Evolutionary conservation across 768 basidiomycete species (phyloP), one percentile per base, ranked within the genome.

Genomic region (Amanita fuliginea): DNA sequence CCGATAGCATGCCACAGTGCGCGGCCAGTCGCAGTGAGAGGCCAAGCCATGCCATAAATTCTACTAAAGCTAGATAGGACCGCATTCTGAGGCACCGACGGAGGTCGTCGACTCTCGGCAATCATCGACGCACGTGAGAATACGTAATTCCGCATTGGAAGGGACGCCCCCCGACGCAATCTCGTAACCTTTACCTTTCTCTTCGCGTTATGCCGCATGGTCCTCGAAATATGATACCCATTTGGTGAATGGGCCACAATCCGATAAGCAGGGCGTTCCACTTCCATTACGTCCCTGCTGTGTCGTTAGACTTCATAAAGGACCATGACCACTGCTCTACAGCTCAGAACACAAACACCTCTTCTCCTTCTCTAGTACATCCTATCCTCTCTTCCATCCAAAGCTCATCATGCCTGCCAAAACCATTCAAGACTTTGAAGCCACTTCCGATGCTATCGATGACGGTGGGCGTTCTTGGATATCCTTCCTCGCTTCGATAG

Each of bases 401-500:
- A 22, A 9, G 16, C 56, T 41, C 28, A 19, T 41, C 54, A 61
- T 67, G 67, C 62, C 65, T 46, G 47, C 47, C 47, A 47, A 49
- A 42, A 55, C 56, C 33, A 64, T 61, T 40, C 64, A 56, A 51
- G 63, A 72, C 41, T 67, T 76, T 36, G 75, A 76, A 36, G 60
- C 51, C 22, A 67, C 67, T 11, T 74, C 72, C 4, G 75, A 76
- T 53, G 71, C 71, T 41, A 67, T 76, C 22, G 75, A 76, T 59
- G 63, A 72, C 44, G 74, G 75, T 74, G 41, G 1, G 59, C 9
- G 16, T n/a, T 16, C 6, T 28, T 19, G 13, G n/a, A 8, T 16
- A 32, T 4, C 22, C 13, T 46, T 7, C 19, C 13, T 14, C 26
- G n/a, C 6, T 18, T 5, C 13, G n/a, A n/a, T n/a, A n/a, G n/a